Conservation (phyloP, 2,329 filamentous ascomycete genomes). For the Chaetomium olivaceum region DNA sequence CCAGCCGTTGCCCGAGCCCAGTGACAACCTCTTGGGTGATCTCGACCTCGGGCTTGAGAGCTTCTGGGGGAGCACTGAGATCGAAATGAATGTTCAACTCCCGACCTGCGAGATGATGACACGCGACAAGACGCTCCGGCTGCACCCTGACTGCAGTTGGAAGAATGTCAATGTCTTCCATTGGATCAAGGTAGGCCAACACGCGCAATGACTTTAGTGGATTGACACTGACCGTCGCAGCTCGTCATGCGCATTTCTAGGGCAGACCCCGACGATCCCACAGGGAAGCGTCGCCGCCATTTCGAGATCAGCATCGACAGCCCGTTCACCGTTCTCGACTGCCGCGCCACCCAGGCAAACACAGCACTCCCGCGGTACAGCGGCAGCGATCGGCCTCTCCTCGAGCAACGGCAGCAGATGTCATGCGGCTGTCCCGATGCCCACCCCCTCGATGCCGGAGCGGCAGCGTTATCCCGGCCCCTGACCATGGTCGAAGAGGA, state of each 20-base stretch:
- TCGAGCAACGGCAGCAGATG: slow-evolving; percentile 49
- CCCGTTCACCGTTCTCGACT: slow-evolving; percentile 89
- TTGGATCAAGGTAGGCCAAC: slow-evolving; percentile 79
- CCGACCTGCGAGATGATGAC: slow-evolving; percentile 87
- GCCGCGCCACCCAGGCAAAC: slow-evolving; percentile 88
- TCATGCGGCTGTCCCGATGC: slow-evolving; percentile 59
- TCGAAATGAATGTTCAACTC: slow-evolving; percentile 90
- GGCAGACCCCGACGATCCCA: slow-evolving; percentile 73
- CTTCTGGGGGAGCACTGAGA: slow-evolving; percentile 84
- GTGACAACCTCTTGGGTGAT: slow-evolving; percentile 77
- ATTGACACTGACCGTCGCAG: slow-evolving; percentile 44
- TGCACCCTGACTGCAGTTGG: slow-evolving; percentile 92
- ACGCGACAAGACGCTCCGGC: slow-evolving; percentile 62
- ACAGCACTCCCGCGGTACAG: slow-evolving; percentile 80
- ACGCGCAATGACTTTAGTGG: neutral
- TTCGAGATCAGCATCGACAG: slow-evolving; percentile 98
- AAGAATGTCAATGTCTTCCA: slow-evolving; percentile 92
- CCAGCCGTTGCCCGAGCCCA: slow-evolving; percentile 51
- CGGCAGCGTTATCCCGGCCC: slow-evolving; percentile 60
- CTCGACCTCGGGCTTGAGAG: slow-evolving; percentile 68
- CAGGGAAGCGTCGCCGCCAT: slow-evolving; percentile 72
- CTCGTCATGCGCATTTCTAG: slow-evolving; percentile 92
- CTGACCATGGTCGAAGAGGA: slow-evolving; percentile 44
- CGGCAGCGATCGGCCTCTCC: slow-evolving; percentile 51
- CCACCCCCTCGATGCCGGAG: slow-evolving; percentile 58